Evolutionary conservation across 2,329 filamentous ascomycete genomes (phyloP).

Genomic region (Oidium heveae): DNA sequence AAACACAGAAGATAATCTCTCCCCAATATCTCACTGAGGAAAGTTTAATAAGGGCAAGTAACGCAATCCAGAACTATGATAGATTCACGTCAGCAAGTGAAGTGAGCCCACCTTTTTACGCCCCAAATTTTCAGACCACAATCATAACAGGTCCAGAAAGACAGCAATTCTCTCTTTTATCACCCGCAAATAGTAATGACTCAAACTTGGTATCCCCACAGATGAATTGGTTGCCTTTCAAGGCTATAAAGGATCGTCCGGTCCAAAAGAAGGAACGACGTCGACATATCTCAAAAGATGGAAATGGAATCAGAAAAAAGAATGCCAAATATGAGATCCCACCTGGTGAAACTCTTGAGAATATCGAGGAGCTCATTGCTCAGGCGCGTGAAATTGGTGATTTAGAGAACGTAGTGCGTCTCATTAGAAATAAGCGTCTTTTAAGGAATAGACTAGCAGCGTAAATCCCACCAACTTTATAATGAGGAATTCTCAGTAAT

Average conservation of each 20-base stretch:
- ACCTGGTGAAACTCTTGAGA: conserved; percentile 71
- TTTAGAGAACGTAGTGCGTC: conserved; percentile 85
- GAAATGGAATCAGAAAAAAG: conserved; percentile 71
- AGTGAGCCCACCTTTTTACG: conserved; percentile 15
- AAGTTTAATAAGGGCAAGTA: conserved; percentile 46
- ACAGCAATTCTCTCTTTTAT: conserved; percentile 28
- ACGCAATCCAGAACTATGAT: conserved; percentile 38
- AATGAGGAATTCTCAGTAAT: background rate
- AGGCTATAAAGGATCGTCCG: conserved; percentile 21
- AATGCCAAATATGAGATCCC: conserved; percentile 96
- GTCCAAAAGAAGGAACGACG: conserved; percentile 36
- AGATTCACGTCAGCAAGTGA: conserved; percentile 32
- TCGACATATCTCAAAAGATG: conserved; percentile 34
- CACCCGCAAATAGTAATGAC: conserved; percentile 20
- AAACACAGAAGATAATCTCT: conserved; percentile 20
- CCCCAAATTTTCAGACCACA: background rate
- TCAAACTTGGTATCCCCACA: conserved; percentile 29
- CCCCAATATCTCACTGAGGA: conserved; percentile 15
- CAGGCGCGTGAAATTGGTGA: conserved; percentile 39
- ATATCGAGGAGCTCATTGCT: conserved; percentile 81
- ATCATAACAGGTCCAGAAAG: conserved; percentile 27
- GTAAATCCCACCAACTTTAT: conserved; percentile 29
- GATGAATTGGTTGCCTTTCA: conserved; percentile 29
- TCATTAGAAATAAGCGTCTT: conserved; percentile 93
- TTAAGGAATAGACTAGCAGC: conserved; percentile 90